phyloP scores from a whole-genome alignment of 768 basidiomycete species.

The Hericium rajendrae region DNA sequence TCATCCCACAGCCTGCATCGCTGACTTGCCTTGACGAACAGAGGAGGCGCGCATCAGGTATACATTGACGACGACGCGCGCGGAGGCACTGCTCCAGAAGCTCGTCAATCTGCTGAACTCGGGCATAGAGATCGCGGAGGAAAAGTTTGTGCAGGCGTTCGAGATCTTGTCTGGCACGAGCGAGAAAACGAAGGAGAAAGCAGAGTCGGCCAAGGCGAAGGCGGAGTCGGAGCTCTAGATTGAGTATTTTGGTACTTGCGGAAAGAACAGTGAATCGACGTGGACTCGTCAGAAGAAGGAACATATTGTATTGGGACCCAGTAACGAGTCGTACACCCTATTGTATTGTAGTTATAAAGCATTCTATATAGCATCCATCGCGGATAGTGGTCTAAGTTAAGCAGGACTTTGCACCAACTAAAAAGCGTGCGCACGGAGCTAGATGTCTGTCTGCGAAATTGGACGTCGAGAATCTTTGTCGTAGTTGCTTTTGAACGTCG shows the following conservation, averaged over 20 bases:
- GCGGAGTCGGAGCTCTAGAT: background rate
- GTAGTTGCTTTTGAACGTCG: too few species aligned
- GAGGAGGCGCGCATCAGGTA: slow-evolving; percentile 76
- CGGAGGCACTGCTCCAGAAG: slow-evolving; percentile 47
- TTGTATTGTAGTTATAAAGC: too few species aligned
- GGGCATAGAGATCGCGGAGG: slow-evolving; percentile 68
- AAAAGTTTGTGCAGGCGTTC: slow-evolving; percentile 41
- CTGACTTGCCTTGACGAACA: slow-evolving; percentile 17
- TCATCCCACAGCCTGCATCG: background rate
- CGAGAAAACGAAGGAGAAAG: slow-evolving; percentile 21
- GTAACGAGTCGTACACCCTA: too few species aligned
- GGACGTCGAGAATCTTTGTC: too few species aligned
- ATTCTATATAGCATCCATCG: too few species aligned
- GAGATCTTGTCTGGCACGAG: slow-evolving; percentile 35
- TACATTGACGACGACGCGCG: slow-evolving; percentile 51
- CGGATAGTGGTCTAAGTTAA: too few species aligned
- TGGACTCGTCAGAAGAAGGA: background rate
- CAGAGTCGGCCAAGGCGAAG: slow-evolving; percentile 40
- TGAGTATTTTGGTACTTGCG: background rate
- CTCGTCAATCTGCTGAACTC: slow-evolving; percentile 59
- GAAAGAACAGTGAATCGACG: background rate
- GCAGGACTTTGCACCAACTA: too few species aligned
- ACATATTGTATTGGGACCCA: background rate
- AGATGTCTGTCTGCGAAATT: too few species aligned
- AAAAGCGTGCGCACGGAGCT: too few species aligned